Base-by-base conservation (phyloP, 202 grass and related monocot genomes). In the Dendrocalamus latiflorus region DNA sequence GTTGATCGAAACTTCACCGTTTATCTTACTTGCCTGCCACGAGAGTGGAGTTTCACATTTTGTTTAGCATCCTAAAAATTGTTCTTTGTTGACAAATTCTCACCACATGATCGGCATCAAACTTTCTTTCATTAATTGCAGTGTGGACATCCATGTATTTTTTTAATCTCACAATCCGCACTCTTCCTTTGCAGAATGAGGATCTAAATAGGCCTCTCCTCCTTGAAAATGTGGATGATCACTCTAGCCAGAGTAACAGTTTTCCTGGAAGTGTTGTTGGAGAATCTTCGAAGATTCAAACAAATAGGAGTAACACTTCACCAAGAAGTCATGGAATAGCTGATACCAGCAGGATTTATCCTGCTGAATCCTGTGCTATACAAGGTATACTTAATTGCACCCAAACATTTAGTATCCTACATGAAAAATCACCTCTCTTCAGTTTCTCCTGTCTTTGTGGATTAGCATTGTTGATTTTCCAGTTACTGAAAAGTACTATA, bases 151-250 rank as follows among this genome's bases (percentile, higher is more conserved):
- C n/a, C 64, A 38, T 71, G 16, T 71, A 65, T 12, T 57, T 49
- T 72, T n/a, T n/a, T n/a, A n/a, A 66, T 64, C 39, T 37, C 14
- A 57, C 54, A 58, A 26, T 75, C 34, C 45, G 44, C 21, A 24
- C 36, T 81, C 37, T 86, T 78, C 62, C 16, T 80, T n/a, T 92
- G 66, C 85, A 97, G 94, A 56, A 73, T 37, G 81, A 92, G 86
- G 88, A 94, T 77, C 77, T 97, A 78, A 88, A 84, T 51, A 92
- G 87, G 63, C 94, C 89, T 86, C n/a, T n/a, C n/a, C 87, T 97
- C 41, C 72, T 66, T 70, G 89, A 88, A 65, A 88, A 80, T 87
- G 39, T 59, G 50, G 87, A 84, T 65, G 70, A 34, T 72, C 51
- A 50, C 12, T 74, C 74, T 65, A 66, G 72, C 41, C 74, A 86